Percentiles rank a stretch among this genome's conserved stretches.
Conservation (phyloP, 306 rosid genomes). For the Clitoria ternatea region DNA sequence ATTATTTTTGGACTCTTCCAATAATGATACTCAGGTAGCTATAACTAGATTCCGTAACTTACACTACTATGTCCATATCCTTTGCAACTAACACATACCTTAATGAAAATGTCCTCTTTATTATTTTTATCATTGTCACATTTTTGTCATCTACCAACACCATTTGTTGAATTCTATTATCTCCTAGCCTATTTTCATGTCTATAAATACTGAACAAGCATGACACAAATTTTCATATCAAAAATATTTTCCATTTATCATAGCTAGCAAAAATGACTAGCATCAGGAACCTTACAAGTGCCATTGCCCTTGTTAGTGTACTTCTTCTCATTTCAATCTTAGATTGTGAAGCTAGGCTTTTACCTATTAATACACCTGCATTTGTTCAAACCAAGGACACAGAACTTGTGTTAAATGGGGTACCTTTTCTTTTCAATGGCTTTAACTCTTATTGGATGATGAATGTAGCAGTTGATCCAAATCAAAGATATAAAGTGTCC, state of each 20-base stretch:
- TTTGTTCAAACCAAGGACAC: constrained; percentile 39
- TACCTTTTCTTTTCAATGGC: constrained; percentile 45
- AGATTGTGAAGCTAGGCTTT: constrained; percentile 19
- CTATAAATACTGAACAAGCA: constrained; percentile 10
- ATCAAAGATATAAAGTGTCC: constrained; percentile 34
- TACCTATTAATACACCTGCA: background rate
- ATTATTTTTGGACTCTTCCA: background rate
- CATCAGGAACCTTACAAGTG: background rate
- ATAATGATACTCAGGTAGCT: background rate
- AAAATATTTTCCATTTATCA: background rate
- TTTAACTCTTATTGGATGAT: constrained; percentile 66
- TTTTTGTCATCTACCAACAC: constrained; percentile 7
- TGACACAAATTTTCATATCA: background rate
- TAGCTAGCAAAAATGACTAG: background rate
- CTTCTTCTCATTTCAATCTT: background rate
- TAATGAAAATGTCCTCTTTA: background rate
- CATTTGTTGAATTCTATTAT: background rate
- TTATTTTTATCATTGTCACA: background rate
- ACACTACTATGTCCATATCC: constrained; percentile 10
- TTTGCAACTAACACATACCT: constrained; percentile 21
- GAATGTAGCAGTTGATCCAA: constrained; percentile 43
- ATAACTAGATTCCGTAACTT: background rate
- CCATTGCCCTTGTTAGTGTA: background rate
- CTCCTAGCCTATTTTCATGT: background rate
- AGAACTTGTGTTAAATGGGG: constrained; percentile 26